phyloP scores from a whole-genome alignment of 768 basidiomycete species.

The Scleroderma citrinum region DNA sequence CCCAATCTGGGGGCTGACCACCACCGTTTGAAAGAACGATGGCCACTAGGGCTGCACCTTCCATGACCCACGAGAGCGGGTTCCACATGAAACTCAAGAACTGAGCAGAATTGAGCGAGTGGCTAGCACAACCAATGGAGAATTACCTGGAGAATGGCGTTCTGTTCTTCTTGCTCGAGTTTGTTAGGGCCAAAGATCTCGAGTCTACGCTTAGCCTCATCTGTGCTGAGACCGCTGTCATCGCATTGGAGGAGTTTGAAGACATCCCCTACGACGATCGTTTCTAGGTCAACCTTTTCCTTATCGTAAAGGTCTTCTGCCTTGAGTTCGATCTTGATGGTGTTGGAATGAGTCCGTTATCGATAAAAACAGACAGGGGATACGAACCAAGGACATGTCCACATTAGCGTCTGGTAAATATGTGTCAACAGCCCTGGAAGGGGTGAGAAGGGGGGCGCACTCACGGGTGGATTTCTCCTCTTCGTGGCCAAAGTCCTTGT shows the following conservation, averaged over 20 bases:
- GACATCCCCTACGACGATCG: conserved; percentile 93
- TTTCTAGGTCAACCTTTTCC: conserved; percentile 99
- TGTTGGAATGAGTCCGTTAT: not conserved
- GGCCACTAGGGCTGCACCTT: conserved; percentile 89
- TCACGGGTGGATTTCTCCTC: conserved; percentile 60
- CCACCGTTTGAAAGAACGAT: conserved; percentile 95
- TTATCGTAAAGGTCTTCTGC: conserved; percentile 95
- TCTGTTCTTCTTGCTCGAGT: conserved; percentile 86
- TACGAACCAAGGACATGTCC: conserved; percentile 70
- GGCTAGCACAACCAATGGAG: not conserved
- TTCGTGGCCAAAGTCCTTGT: conserved; percentile 82
- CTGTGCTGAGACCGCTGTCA: conserved; percentile 67
- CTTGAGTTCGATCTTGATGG: conserved; percentile 68
- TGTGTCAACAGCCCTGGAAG: conserved; percentile 1
- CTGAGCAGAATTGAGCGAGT: conserved; percentile 29
- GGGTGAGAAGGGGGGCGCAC: conserved; percentile 19
- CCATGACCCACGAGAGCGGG: conserved; percentile 99
- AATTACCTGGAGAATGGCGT: conserved; percentile 78
- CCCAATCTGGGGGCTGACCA: conserved; percentile 84
- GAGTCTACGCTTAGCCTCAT: conserved; percentile 78
- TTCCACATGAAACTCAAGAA: conserved; percentile 99
- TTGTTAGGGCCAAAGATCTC: conserved; percentile 97
- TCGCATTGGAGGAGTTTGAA: conserved; percentile 92
- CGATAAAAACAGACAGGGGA: conserved; percentile 3
- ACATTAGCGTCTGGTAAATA: conserved; percentile 65